Evolutionary conservation across 768 basidiomycete species (phyloP), one percentile per base, ranked within the genome.

Genomic region (Amanita pallidorosea): DNA sequence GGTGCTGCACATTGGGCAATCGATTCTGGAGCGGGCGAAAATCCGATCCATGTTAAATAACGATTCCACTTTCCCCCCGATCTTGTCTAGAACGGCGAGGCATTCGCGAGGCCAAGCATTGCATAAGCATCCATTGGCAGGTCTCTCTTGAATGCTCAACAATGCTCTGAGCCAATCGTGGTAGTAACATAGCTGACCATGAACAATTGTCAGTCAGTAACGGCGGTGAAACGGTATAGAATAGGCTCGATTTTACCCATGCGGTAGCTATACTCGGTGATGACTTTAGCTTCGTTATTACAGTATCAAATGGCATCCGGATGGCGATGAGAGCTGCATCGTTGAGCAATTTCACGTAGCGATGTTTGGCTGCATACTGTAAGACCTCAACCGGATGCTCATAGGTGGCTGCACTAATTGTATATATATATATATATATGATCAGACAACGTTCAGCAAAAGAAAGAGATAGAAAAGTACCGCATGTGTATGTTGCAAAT

Each of bases 401-500:
- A 15, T 33, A 7, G 25, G 31, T 13, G 11, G 23, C 35, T 18
- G 3, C 29, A 9, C 29, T 29, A 29, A 8, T 29, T n/a, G n/a
- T n/a, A n/a, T n/a, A n/a, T n/a, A n/a, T n/a, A n/a, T n/a, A n/a
- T 2, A 27, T 38, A 15, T 5, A 25, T 27, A 5, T 3, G 9
- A 25, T 23, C 3, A 25, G 33, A 25, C 0, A 9, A 49, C 20
- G 18, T 18, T 29, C 20, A 18, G n/a, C n/a, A 29, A 7, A 7
- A 18, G 7, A 31, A 43, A 13, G 12, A 33, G 9, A 2, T 29
- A 9, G 11, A 12, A 43, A 43, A 50, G 25, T 34, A 59, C 62
- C 48, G 42, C 55, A 63, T 56, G 15, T 41, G 23, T 7, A 57
- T 55, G 3, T 46, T 41, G 29, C 56, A 60, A 5, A 55, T 43